Conservation (phyloP, 2,329 filamentous ascomycete species). For the Exophiala spinifera region DNA sequence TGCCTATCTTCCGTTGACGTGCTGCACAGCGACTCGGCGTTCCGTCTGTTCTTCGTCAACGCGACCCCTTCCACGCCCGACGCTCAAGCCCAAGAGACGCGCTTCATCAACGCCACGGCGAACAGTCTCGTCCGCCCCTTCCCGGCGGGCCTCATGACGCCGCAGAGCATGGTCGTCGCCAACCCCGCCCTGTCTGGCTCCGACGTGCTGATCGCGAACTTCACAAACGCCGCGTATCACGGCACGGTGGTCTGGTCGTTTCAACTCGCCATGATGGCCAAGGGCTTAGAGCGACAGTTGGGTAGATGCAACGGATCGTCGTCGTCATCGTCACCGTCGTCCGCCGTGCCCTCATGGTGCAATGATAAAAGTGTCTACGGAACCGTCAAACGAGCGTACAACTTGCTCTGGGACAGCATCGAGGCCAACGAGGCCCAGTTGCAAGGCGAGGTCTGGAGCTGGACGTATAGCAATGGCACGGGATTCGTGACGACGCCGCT, state of each 20-base stretch:
- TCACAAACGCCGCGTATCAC: constrained; percentile 59
- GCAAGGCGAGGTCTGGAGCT: constrained; percentile 62
- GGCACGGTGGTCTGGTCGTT: constrained; percentile 65
- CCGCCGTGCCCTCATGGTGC: constrained; percentile 50
- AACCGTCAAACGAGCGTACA: constrained; percentile 54
- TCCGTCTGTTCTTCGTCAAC: constrained; percentile 62
- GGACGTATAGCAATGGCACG: constrained; percentile 48
- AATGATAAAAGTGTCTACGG: constrained; percentile 40
- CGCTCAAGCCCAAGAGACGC: constrained; percentile 54
- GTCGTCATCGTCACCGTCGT: no score
- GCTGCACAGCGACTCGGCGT: constrained; percentile 64
- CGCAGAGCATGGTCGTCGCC: constrained; percentile 57
- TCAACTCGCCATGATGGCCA: constrained; percentile 64
- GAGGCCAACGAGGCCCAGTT: constrained; percentile 54
- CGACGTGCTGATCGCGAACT: constrained; percentile 49
- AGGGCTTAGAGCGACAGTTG: constrained; percentile 58
- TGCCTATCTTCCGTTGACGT: constrained; percentile 52
- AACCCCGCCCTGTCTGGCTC: constrained; percentile 58
- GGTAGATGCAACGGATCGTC: constrained; percentile 44
- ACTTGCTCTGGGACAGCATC: constrained; percentile 59
- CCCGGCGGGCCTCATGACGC: constrained; percentile 57
- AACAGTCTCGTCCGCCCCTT: constrained; percentile 58
- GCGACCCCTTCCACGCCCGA: constrained; percentile 40
- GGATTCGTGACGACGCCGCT: constrained; percentile 52
- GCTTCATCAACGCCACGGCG: constrained; percentile 56